Evolutionary conservation across 345 rosid species (phyloP), one percentile per base, ranked within the genome.

Genomic region (Mercurialis annua): DNA sequence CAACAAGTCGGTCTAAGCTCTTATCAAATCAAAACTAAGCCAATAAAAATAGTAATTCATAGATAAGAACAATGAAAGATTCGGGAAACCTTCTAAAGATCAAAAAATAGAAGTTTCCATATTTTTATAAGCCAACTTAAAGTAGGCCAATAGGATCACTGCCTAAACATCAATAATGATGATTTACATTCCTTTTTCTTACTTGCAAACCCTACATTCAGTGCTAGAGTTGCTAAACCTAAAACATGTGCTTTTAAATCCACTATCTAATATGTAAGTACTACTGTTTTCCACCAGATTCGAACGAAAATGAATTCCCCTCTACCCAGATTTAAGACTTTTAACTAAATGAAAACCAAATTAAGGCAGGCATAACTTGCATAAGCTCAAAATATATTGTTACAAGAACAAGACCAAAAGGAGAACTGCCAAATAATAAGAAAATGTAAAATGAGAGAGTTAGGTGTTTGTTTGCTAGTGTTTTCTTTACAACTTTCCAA

Each of bases 401-500:
- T 26, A 53, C 44, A 42, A 33, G 29, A 23, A 34, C 17, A 54
- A 42, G 21, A 67, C 33, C 57, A 24, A 48, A 43, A 48, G 63
- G 59, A 57, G 16, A 48, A 26, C 44, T 47, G 43, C 38, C 24
- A 62, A 42, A 69, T 12, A 44, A 21, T 33, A 29, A 20, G 30
- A 43, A 62, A 60, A 14, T 24, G 23, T 16, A 49, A 27, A 62
- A 27, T 26, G 38, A 48, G 38, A 24, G 17, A 10, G 8, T 18
- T 12, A 36, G 31, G 1, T 52, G 40, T 34, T 4, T 9, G 40
- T 40, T 1, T 33, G 11, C 56, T 14, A 40, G 62, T 14, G 38
- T 31, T 21, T 55, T 10, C 30, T 24, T 18, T 21, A 52, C 65
- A 57, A 73, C 61, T 31, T 48, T 73, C 65, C 27, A 59, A 71